Evolutionary conservation across 2,329 filamentous ascomycete genomes (phyloP).

Genomic region (Sarocladium strictum): DNA sequence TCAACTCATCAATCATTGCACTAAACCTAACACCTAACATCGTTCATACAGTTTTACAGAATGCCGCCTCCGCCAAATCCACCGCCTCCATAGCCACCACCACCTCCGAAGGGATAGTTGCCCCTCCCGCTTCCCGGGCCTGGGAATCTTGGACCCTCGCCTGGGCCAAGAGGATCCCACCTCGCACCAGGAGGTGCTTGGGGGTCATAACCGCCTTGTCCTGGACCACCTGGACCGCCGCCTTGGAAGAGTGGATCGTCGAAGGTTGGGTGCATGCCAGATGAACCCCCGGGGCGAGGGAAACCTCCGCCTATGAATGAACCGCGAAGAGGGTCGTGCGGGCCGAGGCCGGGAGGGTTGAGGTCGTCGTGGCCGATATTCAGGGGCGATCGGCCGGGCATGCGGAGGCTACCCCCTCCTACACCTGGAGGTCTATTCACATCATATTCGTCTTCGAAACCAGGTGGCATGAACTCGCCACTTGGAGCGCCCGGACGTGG

Average conservation of each 20-base stretch:
- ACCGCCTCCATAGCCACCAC: constrained; percentile 32
- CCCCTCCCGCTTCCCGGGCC: constrained; percentile 33
- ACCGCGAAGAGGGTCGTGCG: constrained; percentile 71
- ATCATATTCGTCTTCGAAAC: constrained; percentile 90
- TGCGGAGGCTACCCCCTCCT: constrained; percentile 15
- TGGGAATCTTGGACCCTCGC: constrained; percentile 42
- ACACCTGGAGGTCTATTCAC: constrained; percentile 52
- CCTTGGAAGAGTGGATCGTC: constrained; percentile 76
- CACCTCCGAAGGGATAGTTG: constrained; percentile 6
- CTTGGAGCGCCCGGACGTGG: constrained; percentile 54
- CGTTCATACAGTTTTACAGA: constrained; percentile 17
- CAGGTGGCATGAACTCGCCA: constrained; percentile 76
- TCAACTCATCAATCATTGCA: not conserved
- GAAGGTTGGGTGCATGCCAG: constrained; percentile 94
- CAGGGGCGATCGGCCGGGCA: constrained; percentile 49
- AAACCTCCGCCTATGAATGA: constrained; percentile 58
- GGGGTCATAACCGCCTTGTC: constrained; percentile 42
- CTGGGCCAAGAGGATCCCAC: constrained; percentile 81
- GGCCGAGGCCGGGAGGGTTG: constrained; percentile 79
- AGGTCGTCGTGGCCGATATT: constrained; percentile 82
- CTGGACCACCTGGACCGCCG: constrained; percentile 33
- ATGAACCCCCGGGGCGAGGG: constrained; percentile 52
- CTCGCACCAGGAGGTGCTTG: constrained; percentile 82
- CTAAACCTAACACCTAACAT: not conserved
- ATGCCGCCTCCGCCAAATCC: constrained; percentile 29